Conservation (phyloP, 2,329 filamentous ascomycete species). For the Chaetomiaceae sp. region DNA sequence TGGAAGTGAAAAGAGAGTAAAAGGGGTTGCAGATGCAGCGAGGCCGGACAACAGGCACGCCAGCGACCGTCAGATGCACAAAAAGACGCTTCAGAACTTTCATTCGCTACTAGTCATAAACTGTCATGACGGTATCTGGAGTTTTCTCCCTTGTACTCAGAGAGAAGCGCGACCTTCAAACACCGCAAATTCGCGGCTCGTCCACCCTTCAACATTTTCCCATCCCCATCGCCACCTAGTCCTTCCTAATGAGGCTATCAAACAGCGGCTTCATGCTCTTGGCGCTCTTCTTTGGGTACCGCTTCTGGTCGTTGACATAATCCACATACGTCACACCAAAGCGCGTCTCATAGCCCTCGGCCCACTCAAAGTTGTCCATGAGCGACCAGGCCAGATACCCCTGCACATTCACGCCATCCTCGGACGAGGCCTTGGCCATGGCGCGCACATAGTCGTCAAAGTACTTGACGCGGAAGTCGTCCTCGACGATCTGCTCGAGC, state of each 20-base stretch:
- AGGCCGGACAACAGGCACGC: too few relatives aligned
- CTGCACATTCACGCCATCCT: constrained; percentile 71
- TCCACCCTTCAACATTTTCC: too few relatives aligned
- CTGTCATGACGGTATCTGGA: too few relatives aligned
- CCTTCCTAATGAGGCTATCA: constrained; percentile 61
- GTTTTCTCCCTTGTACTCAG: too few relatives aligned
- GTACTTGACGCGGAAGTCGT: constrained; percentile 76
- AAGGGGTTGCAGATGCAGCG: too few relatives aligned
- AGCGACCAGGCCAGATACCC: constrained; percentile 81
- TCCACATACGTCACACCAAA: constrained; percentile 83
- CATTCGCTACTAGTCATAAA: too few relatives aligned
- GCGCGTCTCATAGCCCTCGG: constrained; percentile 81
- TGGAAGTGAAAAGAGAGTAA: too few relatives aligned
- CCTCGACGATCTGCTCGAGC: constrained; percentile 64
- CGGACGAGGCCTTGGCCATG: constrained; percentile 62
- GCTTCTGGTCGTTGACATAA: constrained; percentile 71
- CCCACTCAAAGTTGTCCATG: constrained; percentile 89
- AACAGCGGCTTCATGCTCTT: constrained; percentile 65
- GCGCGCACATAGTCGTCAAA: constrained; percentile 71
- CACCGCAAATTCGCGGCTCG: background rate
- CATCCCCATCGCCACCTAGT: constrained; percentile 30
- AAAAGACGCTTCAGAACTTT: too few relatives aligned
- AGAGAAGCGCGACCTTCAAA: background rate
- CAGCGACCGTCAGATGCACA: too few relatives aligned
- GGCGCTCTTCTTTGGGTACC: constrained; percentile 79